Evolutionary conservation across 1,284 basidiomycete species (phyloP).

Genomic region (Austropuccinia psidii): DNA sequence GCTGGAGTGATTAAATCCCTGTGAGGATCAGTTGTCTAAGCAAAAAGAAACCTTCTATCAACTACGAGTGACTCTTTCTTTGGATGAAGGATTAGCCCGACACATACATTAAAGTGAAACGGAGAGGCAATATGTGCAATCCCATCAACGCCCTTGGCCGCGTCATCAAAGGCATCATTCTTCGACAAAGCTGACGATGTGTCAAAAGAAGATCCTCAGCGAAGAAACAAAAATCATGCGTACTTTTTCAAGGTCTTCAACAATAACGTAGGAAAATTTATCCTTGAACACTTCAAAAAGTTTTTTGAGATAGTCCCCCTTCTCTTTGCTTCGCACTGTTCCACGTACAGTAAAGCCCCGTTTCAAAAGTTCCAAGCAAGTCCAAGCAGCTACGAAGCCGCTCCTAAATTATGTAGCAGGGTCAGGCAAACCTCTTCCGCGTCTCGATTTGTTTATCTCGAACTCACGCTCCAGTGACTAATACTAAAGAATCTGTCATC

Average conservation of each 20-base stretch:
- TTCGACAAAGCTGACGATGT: too few relatives aligned
- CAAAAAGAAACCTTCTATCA: constrained; percentile 18
- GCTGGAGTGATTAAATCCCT: constrained; percentile 50
- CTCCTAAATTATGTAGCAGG: not conserved
- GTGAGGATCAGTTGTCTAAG: constrained; percentile 40
- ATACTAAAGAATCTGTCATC: not conserved
- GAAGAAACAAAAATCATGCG: not conserved
- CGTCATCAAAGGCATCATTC: constrained; percentile 51
- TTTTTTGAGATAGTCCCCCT: constrained; percentile 49
- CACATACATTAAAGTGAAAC: not conserved
- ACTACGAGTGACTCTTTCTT: not conserved
- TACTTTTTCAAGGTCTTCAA: constrained; percentile 47
- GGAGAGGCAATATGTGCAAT: constrained; percentile 40
- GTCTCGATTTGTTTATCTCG: not conserved
- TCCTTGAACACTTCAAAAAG: constrained; percentile 42
- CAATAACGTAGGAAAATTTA: constrained; percentile 46
- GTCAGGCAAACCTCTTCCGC: too few relatives aligned
- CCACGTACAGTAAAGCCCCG: constrained; percentile 48
- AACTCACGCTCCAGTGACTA: not conserved
- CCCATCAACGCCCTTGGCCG: constrained; percentile 49
- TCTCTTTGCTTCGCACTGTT: constrained; percentile 49
- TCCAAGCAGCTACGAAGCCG: constrained; percentile 46
- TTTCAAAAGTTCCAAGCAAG: constrained; percentile 45
- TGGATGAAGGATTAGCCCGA: not conserved
- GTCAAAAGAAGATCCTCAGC: too few relatives aligned